Conservation (phyloP, 2,329 filamentous ascomycete genomes). For the Dryadomyces sulphureus region DNA sequence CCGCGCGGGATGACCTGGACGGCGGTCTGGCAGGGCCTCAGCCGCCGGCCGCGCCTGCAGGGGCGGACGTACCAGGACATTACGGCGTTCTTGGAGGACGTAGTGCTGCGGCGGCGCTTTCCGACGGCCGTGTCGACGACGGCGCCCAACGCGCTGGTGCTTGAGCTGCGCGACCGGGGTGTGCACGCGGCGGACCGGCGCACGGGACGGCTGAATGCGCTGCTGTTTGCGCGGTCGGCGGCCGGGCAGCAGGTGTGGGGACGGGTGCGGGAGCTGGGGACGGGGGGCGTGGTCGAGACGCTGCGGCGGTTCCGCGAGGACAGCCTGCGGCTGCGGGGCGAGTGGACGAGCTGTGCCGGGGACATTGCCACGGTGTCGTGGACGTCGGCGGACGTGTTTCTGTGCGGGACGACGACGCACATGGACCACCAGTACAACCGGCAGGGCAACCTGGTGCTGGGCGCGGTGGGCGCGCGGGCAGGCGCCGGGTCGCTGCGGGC, state of each 20-base stretch:
- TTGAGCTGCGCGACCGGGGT: slow-evolving; percentile 8
- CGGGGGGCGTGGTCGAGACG: slow-evolving; percentile 29
- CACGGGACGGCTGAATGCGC: slow-evolving; percentile 19
- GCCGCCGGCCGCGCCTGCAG: not conserved
- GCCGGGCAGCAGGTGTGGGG: slow-evolving; percentile 20
- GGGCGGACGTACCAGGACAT: slow-evolving; percentile 20
- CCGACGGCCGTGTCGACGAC: not conserved
- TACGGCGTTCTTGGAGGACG: slow-evolving; percentile 22
- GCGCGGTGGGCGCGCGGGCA: slow-evolving; percentile 27
- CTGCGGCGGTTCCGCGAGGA: slow-evolving; percentile 35
- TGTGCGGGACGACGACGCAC: slow-evolving; percentile 49
- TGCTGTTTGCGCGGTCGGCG: slow-evolving; percentile 35
- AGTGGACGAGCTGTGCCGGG: slow-evolving; percentile 47
- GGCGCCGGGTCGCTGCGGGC: slow-evolving; percentile 28
- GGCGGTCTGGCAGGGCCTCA: too few species aligned
- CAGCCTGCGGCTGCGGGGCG: slow-evolving; percentile 29
- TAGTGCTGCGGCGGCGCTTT: slow-evolving; percentile 12
- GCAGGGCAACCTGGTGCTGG: slow-evolving; percentile 44
- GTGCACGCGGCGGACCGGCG: slow-evolving; percentile 15
- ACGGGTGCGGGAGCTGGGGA: slow-evolving; percentile 22
- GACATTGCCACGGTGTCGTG: slow-evolving; percentile 45
- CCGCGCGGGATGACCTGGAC: too few species aligned
- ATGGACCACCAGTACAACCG: slow-evolving; percentile 56
- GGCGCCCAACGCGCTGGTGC: slow-evolving; percentile 14
- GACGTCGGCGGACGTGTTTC: slow-evolving; percentile 35